A percentile compares a stretch with the other conserved stretches of the same genome.
phyloP scores from a whole-genome alignment of 768 basidiomycete genomes.

The Paxillus ammoniavirescens region DNA sequence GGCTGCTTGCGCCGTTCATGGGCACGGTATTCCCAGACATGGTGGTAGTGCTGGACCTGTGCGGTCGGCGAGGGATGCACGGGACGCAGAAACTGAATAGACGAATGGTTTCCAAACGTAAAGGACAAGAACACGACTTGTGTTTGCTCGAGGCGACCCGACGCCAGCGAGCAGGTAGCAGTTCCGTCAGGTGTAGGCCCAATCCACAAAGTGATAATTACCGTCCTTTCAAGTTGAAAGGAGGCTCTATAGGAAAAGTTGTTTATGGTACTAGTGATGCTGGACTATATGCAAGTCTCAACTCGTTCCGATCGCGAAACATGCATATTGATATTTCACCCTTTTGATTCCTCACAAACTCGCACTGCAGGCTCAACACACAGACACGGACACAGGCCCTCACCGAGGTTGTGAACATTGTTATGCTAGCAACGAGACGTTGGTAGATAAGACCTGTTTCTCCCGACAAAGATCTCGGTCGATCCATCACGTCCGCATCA shows the following conservation, averaged over 20 bases:
- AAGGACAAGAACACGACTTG: constrained; percentile 7
- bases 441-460: no score
- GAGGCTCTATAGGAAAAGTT: neutral
- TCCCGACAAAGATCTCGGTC: no score
- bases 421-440: no score
- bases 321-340: neutral
- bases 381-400: no score
- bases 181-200: neutral
- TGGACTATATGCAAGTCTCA: neutral
- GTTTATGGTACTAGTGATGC: neutral
- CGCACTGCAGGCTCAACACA: no score
- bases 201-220: neutral
- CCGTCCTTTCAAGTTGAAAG: neutral
- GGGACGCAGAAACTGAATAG: constrained; percentile 24
- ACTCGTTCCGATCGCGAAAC: neutral
- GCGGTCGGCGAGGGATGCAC: constrained; percentile 29
- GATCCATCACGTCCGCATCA: no score
- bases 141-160: neutral
- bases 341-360: neutral
- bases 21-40: constrained; percentile 25
- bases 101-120: constrained; percentile 19
- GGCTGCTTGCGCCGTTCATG: constrained; percentile 49
- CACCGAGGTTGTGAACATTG: no score
- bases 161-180: neutral
- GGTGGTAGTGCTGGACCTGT: constrained; percentile 14